Evolutionary conservation across 768 basidiomycete genomes (phyloP).

Genomic region (Pleurotus tuber-regium): DNA sequence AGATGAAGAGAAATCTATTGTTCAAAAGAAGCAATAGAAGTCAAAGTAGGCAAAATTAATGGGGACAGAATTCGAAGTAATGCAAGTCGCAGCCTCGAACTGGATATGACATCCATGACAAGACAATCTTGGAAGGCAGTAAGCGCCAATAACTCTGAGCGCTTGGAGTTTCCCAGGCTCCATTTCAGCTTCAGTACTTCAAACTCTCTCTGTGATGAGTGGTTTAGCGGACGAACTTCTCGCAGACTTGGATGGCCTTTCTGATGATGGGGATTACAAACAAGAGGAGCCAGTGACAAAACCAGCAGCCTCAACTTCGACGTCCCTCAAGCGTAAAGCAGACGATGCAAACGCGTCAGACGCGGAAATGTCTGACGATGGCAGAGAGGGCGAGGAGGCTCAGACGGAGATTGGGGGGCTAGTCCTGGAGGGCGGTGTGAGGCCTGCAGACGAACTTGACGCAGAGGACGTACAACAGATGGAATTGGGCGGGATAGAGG

Average conservation of each 20-base stretch:
- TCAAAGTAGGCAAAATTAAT: neutral
- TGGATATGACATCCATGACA: too few species aligned
- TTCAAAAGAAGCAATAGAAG: neutral
- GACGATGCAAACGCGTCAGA: slow-evolving; percentile 38
- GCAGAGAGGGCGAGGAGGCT: slow-evolving; percentile 41
- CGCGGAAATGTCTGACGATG: slow-evolving; percentile 55
- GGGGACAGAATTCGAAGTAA: neutral
- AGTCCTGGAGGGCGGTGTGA: slow-evolving; percentile 82
- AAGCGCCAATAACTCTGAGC: neutral
- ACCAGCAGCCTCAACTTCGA: slow-evolving; percentile 12
- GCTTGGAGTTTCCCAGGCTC: neutral
- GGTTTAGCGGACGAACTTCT: slow-evolving; percentile 89
- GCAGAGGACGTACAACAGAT: slow-evolving; percentile 92
- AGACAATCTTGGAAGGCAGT: too few species aligned
- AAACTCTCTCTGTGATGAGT: slow-evolving; percentile 47
- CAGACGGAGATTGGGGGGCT: slow-evolving; percentile 51
- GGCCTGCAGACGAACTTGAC: slow-evolving; percentile 95
- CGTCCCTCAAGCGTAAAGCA: slow-evolving; percentile 63
- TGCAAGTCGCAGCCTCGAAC: too few species aligned
- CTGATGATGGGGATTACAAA: slow-evolving; percentile 57
- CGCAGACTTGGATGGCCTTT: slow-evolving; percentile 87
- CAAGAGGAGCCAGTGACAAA: slow-evolving; percentile 41
- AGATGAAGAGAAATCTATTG: too few species aligned
- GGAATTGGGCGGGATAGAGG: slow-evolving; percentile 83
- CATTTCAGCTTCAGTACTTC: neutral